A percentile compares a stretch with the other conserved stretches of the same genome.
Conservation (phyloP, 2,329 filamentous ascomycete species). For the Fusarium duplospermum region DNA sequence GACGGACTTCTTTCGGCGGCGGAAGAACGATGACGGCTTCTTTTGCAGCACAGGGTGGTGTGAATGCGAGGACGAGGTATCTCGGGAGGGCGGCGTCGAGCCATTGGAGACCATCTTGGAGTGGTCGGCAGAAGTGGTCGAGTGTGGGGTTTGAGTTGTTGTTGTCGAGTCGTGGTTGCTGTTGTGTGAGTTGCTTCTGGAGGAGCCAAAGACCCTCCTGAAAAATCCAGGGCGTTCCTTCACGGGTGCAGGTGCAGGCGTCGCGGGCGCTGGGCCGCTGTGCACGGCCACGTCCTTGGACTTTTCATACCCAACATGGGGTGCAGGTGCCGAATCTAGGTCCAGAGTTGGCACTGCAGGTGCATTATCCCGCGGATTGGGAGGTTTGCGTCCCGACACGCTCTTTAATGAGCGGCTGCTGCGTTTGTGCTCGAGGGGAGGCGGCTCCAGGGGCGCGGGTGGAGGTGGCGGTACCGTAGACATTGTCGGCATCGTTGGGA, state of each 20-base stretch:
- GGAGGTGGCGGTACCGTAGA: constrained; percentile 51
- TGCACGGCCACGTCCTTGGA: constrained; percentile 60
- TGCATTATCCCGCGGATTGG: constrained; percentile 43
- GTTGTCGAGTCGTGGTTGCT: constrained; percentile 37
- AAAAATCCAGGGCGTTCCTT: constrained; percentile 91
- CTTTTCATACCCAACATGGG: constrained; percentile 70
- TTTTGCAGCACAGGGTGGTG: constrained; percentile 76
- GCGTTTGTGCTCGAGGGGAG: constrained; percentile 63
- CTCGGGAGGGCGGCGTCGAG: constrained; percentile 63
- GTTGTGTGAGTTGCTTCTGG: constrained; percentile 61
- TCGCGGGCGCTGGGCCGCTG: constrained; percentile 64
- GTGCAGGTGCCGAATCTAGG: constrained; percentile 67
- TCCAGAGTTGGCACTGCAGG: constrained; percentile 51
- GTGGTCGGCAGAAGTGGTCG: constrained; percentile 45
- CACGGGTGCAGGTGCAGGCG: constrained; percentile 55
- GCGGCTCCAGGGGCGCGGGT: constrained; percentile 52
- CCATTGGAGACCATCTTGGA: constrained; percentile 60
- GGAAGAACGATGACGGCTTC: constrained; percentile 94
- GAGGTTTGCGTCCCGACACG: constrained; percentile 52
- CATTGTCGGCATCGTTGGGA: constrained; percentile 51
- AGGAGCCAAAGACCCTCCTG: constrained; percentile 85
- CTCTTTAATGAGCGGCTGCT: constrained; percentile 68
- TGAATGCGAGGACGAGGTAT: constrained; percentile 57
- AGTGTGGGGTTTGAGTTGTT: constrained; percentile 35
- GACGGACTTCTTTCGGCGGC: constrained; percentile 90